These are phyloP conservation scores for Calcarisporium arbuscula DNA, from an alignment of 2,329 filamentous ascomycete genomes.

Conservation along the genomic window DNA sequence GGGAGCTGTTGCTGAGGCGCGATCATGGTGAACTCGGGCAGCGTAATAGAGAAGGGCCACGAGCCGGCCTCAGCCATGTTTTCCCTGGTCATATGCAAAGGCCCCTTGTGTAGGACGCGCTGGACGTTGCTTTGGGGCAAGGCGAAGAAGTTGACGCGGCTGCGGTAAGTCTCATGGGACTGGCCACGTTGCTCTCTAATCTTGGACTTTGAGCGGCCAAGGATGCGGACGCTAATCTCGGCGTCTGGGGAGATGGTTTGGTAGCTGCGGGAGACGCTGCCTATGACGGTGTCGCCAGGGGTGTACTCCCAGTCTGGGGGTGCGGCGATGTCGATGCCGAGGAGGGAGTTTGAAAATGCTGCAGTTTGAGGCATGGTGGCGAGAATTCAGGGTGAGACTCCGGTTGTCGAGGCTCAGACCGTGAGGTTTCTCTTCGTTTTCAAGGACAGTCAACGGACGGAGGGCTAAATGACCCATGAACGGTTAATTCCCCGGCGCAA, in stretches of 20 bases:
- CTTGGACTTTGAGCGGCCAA: slow-evolving; percentile 21
- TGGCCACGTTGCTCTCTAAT: slow-evolving; percentile 11
- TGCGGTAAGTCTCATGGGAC: slow-evolving; percentile 12
- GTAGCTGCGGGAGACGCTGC: slow-evolving; percentile 15
- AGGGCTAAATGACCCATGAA: no score
- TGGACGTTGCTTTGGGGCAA: slow-evolving; percentile 1
- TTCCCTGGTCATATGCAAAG: slow-evolving; percentile 20
- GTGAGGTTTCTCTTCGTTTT: no score
- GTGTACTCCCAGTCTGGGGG: slow-evolving; percentile 1
- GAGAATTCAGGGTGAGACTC: no score
- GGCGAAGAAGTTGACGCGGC: slow-evolving; percentile 19
- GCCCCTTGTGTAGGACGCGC: slow-evolving; percentile 15
- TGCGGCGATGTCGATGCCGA: slow-evolving; percentile 3
- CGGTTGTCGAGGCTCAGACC: no score
- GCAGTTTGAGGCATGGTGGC: no score
- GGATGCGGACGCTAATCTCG: slow-evolving; percentile 14
- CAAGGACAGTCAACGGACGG: no score
- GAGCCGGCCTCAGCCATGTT: not conserved
- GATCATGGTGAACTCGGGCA: slow-evolving; percentile 14
- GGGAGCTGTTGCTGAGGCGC: not conserved
- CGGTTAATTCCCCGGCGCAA: no score
- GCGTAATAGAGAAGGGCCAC: slow-evolving; percentile 23
- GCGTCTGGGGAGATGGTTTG: slow-evolving; percentile 15
- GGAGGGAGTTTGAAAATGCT: no score
- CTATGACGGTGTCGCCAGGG: slow-evolving; percentile 21